Base-by-base conservation (phyloP, 2,329 filamentous ascomycete genomes). In the Epichloe sp. region DNA sequence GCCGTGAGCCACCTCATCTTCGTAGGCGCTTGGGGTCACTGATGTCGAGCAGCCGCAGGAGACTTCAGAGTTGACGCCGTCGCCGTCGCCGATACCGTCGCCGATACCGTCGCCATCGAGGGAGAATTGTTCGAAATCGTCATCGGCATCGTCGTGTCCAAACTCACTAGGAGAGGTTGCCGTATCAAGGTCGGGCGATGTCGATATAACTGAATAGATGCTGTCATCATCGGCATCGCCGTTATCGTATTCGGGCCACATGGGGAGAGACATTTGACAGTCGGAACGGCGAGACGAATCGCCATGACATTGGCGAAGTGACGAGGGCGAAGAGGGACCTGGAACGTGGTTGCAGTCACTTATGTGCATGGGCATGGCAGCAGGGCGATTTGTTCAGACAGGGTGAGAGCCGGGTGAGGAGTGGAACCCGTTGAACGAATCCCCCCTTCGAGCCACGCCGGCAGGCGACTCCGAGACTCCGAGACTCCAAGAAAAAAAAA, bases 1-100 rank as follows among this genome's bases (percentile, higher is more conserved):
- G 3, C 65, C 65, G 50, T 64, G 57, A 34, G 60, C 59, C 42
- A 63, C 58, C 51, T 69, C 66, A 52, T 66, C 59, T 37, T 60
- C 60, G 54, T 63, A 62, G 26, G 66, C 59, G 51, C 63, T 65
- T 3, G 65, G 60, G 15, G 61, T 55, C 17, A 68, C 57, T 14
- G 65, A 69, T 5, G 60, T 65, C 31, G 62, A 68, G 35, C 55
- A 59, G 40, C 53, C 60, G 26, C 62, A 69, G 17, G 55, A 59
- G 7, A 51, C 26, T 35, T 63, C 61, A 50, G 54, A 63, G 3
- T 54, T 52, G 49, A 53, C 53, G 31, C 58, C 60, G 26, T 57
- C 53, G 19, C 52, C 19, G 19, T 21, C 19, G 19, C 19, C 19
- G 19, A 21, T 51, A 17, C 52, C 19, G 19, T 21, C 19, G 19